A percentile compares a stretch with the other conserved stretches of the same genome.
These are phyloP conservation scores for Breynia disticha DNA, from an alignment of 441 rosid genomes.

Conservation along the genomic window DNA sequence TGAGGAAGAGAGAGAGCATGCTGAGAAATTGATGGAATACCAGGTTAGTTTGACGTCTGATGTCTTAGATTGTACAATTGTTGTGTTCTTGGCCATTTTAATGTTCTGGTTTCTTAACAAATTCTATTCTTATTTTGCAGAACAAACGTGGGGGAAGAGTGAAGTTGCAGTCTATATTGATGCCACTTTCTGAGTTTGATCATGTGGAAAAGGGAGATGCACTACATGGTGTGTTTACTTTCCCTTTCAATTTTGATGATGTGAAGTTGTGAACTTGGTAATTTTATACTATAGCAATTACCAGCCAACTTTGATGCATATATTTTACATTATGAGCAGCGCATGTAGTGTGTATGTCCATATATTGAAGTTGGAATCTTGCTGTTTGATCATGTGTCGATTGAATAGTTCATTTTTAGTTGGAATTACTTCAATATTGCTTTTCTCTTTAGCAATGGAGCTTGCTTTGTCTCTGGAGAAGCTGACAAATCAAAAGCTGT, in stretches of 20 bases:
- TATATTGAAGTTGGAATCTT: too few species aligned
- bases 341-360: too few species aligned
- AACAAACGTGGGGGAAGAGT: constrained; percentile 89
- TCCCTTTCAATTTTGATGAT: neutral
- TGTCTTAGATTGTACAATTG: neutral
- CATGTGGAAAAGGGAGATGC: constrained; percentile 93
- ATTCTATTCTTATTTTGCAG: constrained; percentile 19
- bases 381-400: too few species aligned
- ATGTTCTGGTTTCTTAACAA: too few species aligned
- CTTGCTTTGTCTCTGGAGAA: constrained; percentile 57
- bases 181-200: constrained; percentile 68
- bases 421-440: neutral
- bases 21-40: constrained; percentile 83
- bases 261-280: neutral
- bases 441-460: constrained; percentile 2
- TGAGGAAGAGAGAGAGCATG: constrained; percentile 82
- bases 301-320: neutral
- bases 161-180: constrained; percentile 61
- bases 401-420: too few species aligned
- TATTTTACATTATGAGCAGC: too few species aligned
- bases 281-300: neutral
- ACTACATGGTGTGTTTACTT: constrained; percentile 50
- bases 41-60: constrained; percentile 37
- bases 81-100: constrained; percentile 1
- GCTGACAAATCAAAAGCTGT: constrained; percentile 54